Percentiles rank a stretch among this genome's conserved stretches.
Conservation (phyloP, 148 eudicot species). For the Polygonum maritimum region DNA sequence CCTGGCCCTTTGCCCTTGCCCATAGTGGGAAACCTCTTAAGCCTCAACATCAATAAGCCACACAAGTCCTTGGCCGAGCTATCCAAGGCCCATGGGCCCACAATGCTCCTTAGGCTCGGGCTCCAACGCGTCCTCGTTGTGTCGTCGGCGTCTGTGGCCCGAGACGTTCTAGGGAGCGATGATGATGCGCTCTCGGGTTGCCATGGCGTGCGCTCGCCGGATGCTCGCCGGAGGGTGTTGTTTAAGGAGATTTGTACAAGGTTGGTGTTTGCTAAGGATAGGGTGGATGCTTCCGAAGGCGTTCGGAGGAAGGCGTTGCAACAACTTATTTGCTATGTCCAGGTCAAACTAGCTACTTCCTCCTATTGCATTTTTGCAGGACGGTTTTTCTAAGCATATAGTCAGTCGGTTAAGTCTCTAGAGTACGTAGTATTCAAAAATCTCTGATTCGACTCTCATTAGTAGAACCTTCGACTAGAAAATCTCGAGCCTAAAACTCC, state of each 20-base stretch:
- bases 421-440: too few species aligned
- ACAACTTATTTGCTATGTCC: not conserved
- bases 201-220: not conserved
- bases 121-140: not conserved
- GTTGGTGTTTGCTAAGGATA: not conserved
- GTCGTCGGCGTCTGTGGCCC: not conserved
- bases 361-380: too few species aligned
- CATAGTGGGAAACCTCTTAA: not conserved
- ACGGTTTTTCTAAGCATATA: too few species aligned
- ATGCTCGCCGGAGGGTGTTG: not conserved
- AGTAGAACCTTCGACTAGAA: too few species aligned
- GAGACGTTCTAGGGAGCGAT: not conserved
- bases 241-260: not conserved
- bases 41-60: not conserved
- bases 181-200: not conserved
- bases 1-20: not conserved
- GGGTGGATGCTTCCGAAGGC: not conserved
- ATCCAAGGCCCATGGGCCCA: not conserved
- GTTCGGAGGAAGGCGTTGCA: conserved; percentile 2
- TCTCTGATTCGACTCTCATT: too few species aligned
- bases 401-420: too few species aligned
- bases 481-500: too few species aligned
- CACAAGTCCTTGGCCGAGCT: not conserved
- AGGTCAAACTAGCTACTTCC: not conserved
- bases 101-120: not conserved